phyloP scores from a whole-genome alignment of 768 basidiomycete genomes.

The Boletus barrowsii region DNA sequence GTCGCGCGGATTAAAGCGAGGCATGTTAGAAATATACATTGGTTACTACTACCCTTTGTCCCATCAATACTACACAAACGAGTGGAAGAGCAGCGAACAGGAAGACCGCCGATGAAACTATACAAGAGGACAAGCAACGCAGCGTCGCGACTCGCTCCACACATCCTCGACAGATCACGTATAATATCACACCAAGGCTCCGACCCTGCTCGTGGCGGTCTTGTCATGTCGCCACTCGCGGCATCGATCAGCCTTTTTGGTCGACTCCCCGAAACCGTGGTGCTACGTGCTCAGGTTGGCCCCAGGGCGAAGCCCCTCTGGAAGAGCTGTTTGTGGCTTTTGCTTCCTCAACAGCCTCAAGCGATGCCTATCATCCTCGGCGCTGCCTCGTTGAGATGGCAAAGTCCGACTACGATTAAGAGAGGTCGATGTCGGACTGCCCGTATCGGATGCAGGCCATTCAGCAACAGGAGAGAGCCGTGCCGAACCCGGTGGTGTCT shows the following conservation, averaged over 20 bases:
- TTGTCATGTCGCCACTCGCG: slow-evolving; percentile 7
- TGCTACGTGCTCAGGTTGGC: slow-evolving; percentile 23
- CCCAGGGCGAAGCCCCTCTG: slow-evolving; percentile 18
- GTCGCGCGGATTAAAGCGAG: no score
- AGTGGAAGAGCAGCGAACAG: background rate
- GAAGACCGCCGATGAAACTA: background rate
- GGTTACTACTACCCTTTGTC: background rate
- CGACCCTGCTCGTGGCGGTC: background rate
- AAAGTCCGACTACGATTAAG: slow-evolving; percentile 62
- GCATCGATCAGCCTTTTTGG: background rate
- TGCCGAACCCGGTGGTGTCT: slow-evolving; percentile 28
- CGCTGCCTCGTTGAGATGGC: slow-evolving; percentile 35
- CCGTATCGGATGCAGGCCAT: slow-evolving; percentile 33
- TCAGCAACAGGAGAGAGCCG: slow-evolving; percentile 51
- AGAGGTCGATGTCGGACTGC: slow-evolving; percentile 31
- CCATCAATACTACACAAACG: background rate
- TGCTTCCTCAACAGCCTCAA: slow-evolving; percentile 50
- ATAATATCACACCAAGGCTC: slow-evolving; percentile 1
- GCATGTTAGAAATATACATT: slow-evolving; percentile 5
- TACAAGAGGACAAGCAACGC: slow-evolving; percentile 12
- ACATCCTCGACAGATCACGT: slow-evolving; percentile 17
- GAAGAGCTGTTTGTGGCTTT: slow-evolving; percentile 39
- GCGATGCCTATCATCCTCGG: slow-evolving; percentile 38
- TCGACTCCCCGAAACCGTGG: background rate
- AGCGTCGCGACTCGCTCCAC: slow-evolving; percentile 8